Evolutionary conservation across 768 basidiomycete species (phyloP), one percentile per base, ranked within the genome.

Genomic region (Tulasnella sp.): DNA sequence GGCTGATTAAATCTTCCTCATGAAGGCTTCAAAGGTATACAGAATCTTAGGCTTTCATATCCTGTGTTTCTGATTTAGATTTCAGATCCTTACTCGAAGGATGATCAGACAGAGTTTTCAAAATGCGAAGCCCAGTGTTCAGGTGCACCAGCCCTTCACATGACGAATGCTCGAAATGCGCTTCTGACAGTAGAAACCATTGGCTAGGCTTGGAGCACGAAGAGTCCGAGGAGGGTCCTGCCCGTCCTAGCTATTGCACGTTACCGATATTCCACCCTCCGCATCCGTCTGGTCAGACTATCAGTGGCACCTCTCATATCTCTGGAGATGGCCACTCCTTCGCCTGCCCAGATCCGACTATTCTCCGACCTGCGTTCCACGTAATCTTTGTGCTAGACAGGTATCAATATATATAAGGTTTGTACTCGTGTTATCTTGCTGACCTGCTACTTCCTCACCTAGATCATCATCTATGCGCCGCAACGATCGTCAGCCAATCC

Each of bases 261-360:
- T 66, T 82, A 3, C 78, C 81, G 0, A 70, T 79, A 44, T 78
- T 83, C 68, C 83, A 83, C 65, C 68, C 71, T 0, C 70, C 72
- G 0, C 64, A 66, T 55, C 66, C 70, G 11, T 64, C 68, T 3
- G 68, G 68, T 23, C 64, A 69, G 7, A 64, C 68, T 1, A 5
- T 73, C 73, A 62, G 67, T 1, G 62, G 65, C 0, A 73, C 71
- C 1, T 76, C 80, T 4, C 77, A 84, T 63, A 62, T 80, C 43
- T 83, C 81, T 2, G 70, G 69, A 21, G 82, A 83, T 51, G 82
- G 83, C 0, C 82, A 83, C 65, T 63, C 72, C 10, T 83, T 80
- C 60, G 27, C 67, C 0, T 83, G 82, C 69, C 72, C 72, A 55
- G 80, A 83, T 62, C 83, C 82, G 1, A 72, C 71, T 1, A 64